phyloP scores from a whole-genome alignment of 2,329 filamentous ascomycete genomes.

The Periconia sp. region DNA sequence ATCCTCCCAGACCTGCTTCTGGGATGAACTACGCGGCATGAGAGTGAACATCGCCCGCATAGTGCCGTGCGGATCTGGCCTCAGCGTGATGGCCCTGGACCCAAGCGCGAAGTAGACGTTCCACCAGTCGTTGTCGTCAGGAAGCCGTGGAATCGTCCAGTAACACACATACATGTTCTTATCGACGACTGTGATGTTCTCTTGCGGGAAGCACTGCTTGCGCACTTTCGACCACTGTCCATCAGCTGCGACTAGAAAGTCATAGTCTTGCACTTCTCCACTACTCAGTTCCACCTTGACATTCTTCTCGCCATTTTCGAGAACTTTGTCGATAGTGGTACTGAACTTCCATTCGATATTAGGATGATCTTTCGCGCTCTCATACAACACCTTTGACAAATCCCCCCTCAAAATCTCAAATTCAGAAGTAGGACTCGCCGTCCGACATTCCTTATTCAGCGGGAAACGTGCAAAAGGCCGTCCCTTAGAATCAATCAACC shows the following conservation, averaged over 20 bases:
- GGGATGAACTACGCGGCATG: constrained; percentile 23
- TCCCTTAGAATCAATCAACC: constrained; percentile 31
- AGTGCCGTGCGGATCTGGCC: constrained; percentile 33
- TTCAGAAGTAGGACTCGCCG: constrained; percentile 18
- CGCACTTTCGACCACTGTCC: constrained; percentile 58
- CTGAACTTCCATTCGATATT: constrained; percentile 38
- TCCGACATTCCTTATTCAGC: constrained; percentile 16
- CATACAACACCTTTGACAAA: constrained; percentile 55
- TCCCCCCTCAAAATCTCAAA: constrained; percentile 60
- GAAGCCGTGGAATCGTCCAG: constrained; percentile 42
- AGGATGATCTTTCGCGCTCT: constrained; percentile 36
- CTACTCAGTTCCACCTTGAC: constrained; percentile 53
- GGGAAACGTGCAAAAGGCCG: constrained; percentile 13
- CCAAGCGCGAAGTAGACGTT: constrained; percentile 44
- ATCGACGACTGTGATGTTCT: constrained; percentile 20
- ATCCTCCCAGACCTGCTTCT: constrained; percentile 21
- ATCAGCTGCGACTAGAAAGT: constrained; percentile 63
- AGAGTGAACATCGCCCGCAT: constrained; percentile 46
- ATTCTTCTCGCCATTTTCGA: constrained; percentile 39
- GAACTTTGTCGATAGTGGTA: constrained; percentile 19
- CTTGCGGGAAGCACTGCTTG: constrained; percentile 28
- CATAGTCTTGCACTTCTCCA: constrained; percentile 52
- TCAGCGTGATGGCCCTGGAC: constrained; percentile 31
- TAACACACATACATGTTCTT: constrained; percentile 42
- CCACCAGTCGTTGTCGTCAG: constrained; percentile 43